A percentile compares a stretch with the other conserved stretches of the same genome.
Conservation (phyloP, 139 green algal genomes). For the Ulvella scutata region DNA sequence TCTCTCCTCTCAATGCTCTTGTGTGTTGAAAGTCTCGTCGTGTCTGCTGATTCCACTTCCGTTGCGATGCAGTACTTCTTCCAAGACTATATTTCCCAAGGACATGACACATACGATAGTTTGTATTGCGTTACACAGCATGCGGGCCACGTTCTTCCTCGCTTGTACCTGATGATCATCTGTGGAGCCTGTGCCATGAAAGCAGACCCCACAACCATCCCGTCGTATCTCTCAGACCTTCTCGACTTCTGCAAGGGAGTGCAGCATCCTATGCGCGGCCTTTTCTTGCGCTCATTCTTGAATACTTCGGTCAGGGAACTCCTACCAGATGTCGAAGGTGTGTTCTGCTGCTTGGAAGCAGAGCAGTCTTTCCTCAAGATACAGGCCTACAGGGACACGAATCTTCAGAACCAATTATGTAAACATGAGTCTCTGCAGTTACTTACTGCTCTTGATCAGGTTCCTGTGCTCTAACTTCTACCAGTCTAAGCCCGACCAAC, state of each 20-base stretch:
- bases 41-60: too few species aligned
- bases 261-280: slow-evolving; percentile 88
- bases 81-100: background rate
- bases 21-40: background rate
- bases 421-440: too few species aligned
- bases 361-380: too few species aligned
- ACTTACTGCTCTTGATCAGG: too few species aligned
- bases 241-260: slow-evolving; percentile 94
- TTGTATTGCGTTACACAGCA: background rate
- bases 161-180: slow-evolving; percentile 61
- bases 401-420: too few species aligned
- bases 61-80: background rate
- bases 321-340: background rate
- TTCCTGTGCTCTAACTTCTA: too few species aligned
- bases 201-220: slow-evolving; percentile 45
- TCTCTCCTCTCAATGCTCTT: background rate
- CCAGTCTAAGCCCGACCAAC: too few species aligned
- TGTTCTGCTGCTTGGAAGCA: too few species aligned
- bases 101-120: background rate
- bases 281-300: slow-evolving; percentile 94
- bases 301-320: slow-evolving; percentile 27
- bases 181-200: background rate
- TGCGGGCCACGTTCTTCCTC: background rate
- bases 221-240: slow-evolving; percentile 82
- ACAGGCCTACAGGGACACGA: too few species aligned